Evolutionary conservation across 176 grass and related monocot species (phyloP), one percentile per base, ranked within the genome.

Genomic region (Dendrocalamus sinicus): DNA sequence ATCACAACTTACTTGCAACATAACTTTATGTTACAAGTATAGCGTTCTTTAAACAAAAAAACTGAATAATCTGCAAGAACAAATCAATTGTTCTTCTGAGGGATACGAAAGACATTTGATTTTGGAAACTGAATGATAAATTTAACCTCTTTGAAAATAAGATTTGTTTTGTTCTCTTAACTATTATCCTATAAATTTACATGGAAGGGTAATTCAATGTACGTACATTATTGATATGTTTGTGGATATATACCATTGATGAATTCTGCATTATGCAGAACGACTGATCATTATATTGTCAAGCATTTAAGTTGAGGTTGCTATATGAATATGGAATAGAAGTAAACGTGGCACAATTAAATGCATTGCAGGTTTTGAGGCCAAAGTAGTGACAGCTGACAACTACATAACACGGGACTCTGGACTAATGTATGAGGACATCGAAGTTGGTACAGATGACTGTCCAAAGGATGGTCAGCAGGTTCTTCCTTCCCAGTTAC

Each of bases 401-500:
- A 94, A 84, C 84, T 98, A 94, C 68, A 85, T 91, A 73, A 98
- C 88, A 45, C 22, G 86, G 10, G 81, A 92, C 48, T 94, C 88
- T 37, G 96, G 96, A 76, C 86, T 98, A 57, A 94, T 98, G 78
- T 96, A 92, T 76, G 81, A 93, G 81, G 93, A 98, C 67, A 78
- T 94, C 68, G 84, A 95, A 90, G 81, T 98, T 81, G 96, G 96
- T 84, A 88, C 87, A 79, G 93, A 92, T 59, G 80, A 98, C 48
- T 94, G 88, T 83, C 93, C 93, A 80, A 95, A 98, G 86, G 96
- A 98, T 92, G 96, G 93, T 81, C 96, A 96, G 78, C 96, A 98
- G 92, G 93, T 98, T 83, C 59, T 85, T 90, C 80, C 64, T 46
- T 51, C 80, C 30, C 48, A 24, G 67, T 64, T 39, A 53, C 44